Evolutionary conservation across 352 stramenopile species (phyloP).

Genomic region (Thraustochytrium sp.): DNA sequence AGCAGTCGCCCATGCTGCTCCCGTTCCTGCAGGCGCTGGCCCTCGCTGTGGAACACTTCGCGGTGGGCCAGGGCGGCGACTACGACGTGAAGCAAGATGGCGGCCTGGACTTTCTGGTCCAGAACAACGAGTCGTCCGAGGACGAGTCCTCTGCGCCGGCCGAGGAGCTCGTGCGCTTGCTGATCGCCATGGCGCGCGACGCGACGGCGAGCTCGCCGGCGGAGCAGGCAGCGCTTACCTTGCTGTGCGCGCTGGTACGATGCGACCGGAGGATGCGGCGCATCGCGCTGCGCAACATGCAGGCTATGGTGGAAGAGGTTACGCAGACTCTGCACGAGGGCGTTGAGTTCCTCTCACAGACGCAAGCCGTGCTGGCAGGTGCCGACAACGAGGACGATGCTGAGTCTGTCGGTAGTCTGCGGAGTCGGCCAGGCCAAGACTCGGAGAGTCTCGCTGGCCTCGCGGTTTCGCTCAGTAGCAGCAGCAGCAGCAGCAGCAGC

Average conservation of each 20-base stretch:
- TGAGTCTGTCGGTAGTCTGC: background rate
- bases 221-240: slow-evolving; percentile 20
- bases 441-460: no score
- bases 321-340: background rate
- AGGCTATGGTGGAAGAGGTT: background rate
- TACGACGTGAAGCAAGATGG: background rate
- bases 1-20: slow-evolving; percentile 29
- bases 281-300: background rate
- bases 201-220: slow-evolving; percentile 27
- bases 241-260: slow-evolving; percentile 5
- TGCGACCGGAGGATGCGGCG: background rate
- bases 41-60: slow-evolving; percentile 26
- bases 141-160: background rate
- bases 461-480: no score
- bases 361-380: background rate
- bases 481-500: no score
- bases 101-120: background rate
- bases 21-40: slow-evolving; percentile 40
- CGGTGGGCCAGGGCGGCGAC: slow-evolving; percentile 3
- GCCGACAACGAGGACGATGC: background rate
- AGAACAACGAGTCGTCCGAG: background rate
- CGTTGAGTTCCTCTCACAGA: background rate
- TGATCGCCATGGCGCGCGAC: background rate
- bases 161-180: background rate
- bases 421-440: no score